Conservation (phyloP, 805 yeast species). For the Pichia heedii region DNA sequence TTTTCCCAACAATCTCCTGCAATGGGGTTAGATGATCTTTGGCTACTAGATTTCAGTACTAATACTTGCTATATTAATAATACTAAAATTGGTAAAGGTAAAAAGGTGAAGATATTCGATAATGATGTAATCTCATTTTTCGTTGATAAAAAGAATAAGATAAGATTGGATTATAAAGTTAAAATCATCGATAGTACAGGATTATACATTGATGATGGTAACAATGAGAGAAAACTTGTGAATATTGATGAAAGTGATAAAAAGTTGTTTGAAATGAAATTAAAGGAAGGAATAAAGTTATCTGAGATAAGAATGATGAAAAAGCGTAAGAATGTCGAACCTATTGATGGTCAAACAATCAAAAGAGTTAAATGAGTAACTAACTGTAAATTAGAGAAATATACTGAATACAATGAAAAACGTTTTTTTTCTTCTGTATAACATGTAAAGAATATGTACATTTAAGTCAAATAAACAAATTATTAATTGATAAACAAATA, state of each 20-base stretch:
- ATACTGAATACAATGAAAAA: too few species aligned
- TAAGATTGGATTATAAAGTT: slow-evolving; percentile 46
- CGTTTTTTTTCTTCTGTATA: too few species aligned
- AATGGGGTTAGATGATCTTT: slow-evolving; percentile 58
- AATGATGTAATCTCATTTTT: slow-evolving; percentile 63
- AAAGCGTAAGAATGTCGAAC: slow-evolving; percentile 6
- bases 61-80: slow-evolving; percentile 72
- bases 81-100: slow-evolving; percentile 47
- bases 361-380: neutral
- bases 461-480: neutral
- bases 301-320: neutral
- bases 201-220: slow-evolving; percentile 33
- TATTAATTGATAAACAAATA: too few species aligned
- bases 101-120: slow-evolving; percentile 50
- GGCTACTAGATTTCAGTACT: slow-evolving; percentile 74
- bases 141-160: slow-evolving; percentile 45
- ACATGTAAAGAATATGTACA: too few species aligned
- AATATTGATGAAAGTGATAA: slow-evolving; percentile 5
- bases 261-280: slow-evolving; percentile 1
- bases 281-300: slow-evolving; percentile 5
- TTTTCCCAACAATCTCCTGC: slow-evolving; percentile 58
- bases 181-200: slow-evolving; percentile 55
- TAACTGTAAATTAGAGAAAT: too few species aligned
- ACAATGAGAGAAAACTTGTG: slow-evolving; percentile 5
- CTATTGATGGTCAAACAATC: neutral